These are phyloP conservation scores for Coemansia sp. DNA, from an alignment of 192 early-diverging fungal genomes.

Conservation along the genomic window DNA sequence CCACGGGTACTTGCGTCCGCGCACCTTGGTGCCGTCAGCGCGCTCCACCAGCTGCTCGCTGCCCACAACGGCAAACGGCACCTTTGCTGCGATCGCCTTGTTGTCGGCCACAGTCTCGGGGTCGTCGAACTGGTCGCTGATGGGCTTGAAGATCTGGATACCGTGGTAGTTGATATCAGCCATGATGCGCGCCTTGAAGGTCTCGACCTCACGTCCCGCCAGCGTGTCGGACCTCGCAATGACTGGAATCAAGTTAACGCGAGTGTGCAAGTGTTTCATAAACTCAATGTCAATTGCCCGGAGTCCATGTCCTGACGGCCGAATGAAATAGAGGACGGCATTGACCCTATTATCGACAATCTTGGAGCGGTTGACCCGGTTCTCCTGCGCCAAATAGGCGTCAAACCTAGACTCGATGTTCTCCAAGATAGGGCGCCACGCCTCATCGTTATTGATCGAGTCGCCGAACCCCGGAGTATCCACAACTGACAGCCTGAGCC, in stretches of 20 bases:
- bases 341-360: constrained; percentile 93
- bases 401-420: constrained; percentile 96
- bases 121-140: constrained; percentile 80
- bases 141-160: constrained; percentile 83
- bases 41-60: constrained; percentile 79
- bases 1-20: constrained; percentile 91
- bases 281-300: constrained; percentile 85
- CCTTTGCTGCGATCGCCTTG: constrained; percentile 78
- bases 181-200: constrained; percentile 84
- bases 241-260: constrained; percentile 94
- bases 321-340: constrained; percentile 90
- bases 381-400: constrained; percentile 91
- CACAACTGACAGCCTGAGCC: constrained; percentile 89
- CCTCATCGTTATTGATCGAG: constrained; percentile 96
- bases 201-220: constrained; percentile 79
- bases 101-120: constrained; percentile 77
- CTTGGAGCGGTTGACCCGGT: constrained; percentile 81
- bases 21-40: constrained; percentile 77
- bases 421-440: constrained; percentile 95
- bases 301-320: constrained; percentile 64
- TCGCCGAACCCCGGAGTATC: constrained; percentile 99
- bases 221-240: constrained; percentile 94
- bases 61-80: constrained; percentile 93
- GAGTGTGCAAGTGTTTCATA: constrained; percentile 91
- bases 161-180: constrained; percentile 77